phyloP scores from a whole-genome alignment of 768 basidiomycete genomes.

The Naganishia kalamii region DNA sequence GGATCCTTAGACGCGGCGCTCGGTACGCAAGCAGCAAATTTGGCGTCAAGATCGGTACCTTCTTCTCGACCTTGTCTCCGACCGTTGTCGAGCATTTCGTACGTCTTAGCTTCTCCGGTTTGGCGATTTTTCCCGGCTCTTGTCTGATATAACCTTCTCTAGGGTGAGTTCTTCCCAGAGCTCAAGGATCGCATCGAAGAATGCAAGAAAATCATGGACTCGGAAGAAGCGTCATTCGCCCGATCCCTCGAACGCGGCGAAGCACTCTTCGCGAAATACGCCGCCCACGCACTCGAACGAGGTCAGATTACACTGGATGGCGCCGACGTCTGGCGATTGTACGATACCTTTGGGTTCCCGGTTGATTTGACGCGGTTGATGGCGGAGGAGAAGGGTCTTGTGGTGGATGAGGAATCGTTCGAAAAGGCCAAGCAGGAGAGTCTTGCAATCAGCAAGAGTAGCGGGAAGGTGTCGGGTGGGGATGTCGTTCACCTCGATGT shows the following conservation, averaged over 20 bases:
- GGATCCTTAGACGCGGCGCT: constrained; percentile 88
- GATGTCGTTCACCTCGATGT: constrained; percentile 77
- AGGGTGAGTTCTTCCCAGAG: constrained; percentile 69
- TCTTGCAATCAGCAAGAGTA: constrained; percentile 84
- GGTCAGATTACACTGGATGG: constrained; percentile 67
- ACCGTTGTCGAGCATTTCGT: constrained; percentile 68
- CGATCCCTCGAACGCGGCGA: constrained; percentile 96
- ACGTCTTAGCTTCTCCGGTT: no score
- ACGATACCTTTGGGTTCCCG: constrained; percentile 98
- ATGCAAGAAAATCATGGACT: constrained; percentile 92
- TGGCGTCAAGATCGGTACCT: constrained; percentile 80
- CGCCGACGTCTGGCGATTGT: constrained; percentile 91
- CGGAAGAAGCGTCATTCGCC: constrained; percentile 95
- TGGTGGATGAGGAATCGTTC: constrained; percentile 79
- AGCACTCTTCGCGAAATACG: constrained; percentile 86
- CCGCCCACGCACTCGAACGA: constrained; percentile 58
- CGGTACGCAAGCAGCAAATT: constrained; percentile 93
- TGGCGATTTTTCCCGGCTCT: neutral
- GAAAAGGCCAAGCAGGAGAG: constrained; percentile 79
- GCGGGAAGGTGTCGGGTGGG: constrained; percentile 57
- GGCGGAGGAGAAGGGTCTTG: constrained; percentile 85
- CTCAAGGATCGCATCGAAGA: constrained; percentile 74
- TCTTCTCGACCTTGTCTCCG: constrained; percentile 89
- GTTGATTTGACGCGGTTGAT: constrained; percentile 92
- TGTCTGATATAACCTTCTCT: neutral